Percentiles rank a stretch among this genome's conserved stretches.
phyloP scores from a whole-genome alignment of 768 basidiomycete genomes.

The Heimioporus sp. region DNA sequence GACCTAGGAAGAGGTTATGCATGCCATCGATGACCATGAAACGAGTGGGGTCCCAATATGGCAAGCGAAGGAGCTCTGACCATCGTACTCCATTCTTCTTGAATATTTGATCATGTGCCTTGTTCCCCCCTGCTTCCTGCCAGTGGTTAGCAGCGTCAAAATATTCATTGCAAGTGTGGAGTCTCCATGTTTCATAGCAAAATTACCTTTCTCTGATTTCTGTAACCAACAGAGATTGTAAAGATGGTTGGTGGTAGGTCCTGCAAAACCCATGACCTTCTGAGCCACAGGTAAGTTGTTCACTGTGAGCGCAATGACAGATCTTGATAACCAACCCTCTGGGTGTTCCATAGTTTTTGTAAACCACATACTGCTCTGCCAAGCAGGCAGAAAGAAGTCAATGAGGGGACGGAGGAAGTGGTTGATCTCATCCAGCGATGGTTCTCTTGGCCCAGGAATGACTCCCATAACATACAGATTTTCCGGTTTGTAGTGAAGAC shows the following conservation, averaged over 20 bases:
- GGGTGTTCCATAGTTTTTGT: neutral
- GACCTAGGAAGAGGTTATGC: neutral
- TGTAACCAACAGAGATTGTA: neutral
- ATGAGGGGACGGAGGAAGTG: slow-evolving; percentile 21
- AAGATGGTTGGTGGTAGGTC: too few relatives aligned
- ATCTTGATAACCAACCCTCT: slow-evolving; percentile 26
- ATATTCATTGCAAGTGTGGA: neutral
- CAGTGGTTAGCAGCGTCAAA: neutral
- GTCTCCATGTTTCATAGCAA: neutral
- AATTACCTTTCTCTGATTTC: neutral
- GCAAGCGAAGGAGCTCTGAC: neutral
- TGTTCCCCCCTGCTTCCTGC: neutral
- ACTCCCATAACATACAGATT: slow-evolving; percentile 38
- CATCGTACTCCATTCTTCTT: neutral
- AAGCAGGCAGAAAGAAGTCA: slow-evolving; percentile 25
- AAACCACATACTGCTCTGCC: slow-evolving; percentile 28
- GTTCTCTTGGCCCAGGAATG: slow-evolving; percentile 36
- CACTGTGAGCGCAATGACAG: slow-evolving; percentile 20
- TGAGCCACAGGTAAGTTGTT: neutral
- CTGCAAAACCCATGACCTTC: neutral
- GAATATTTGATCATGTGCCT: neutral
- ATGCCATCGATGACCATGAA: neutral
- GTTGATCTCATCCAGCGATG: slow-evolving; percentile 30
- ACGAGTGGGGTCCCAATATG: neutral
- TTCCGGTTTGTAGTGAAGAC: slow-evolving; percentile 14